Evolutionary conservation across 2,329 filamentous ascomycete genomes (phyloP), one percentile per base, ranked within the genome.

Genomic region (Hymenoscyphus scutula): DNA sequence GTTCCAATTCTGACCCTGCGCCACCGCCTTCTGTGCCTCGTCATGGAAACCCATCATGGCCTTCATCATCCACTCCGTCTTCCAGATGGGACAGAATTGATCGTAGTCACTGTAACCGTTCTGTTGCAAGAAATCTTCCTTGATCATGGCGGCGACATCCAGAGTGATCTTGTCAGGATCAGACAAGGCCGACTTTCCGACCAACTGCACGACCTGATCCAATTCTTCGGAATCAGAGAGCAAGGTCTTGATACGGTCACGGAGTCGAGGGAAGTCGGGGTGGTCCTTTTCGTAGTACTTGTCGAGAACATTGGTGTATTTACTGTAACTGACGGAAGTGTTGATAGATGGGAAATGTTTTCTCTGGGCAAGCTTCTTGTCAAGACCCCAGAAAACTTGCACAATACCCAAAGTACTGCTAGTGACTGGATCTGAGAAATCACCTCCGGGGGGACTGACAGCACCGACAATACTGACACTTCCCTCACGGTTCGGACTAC

Each of bases 31-130:
- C 77, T 98, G 94, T 27, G 92, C 89, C 82, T 99, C 95, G 73
- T 99, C 96, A 76, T 97, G 92, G 85, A 94, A 99, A 63, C 89
- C 91, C 83, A 99, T 91, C 88, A 99, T 98, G 68, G 92, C 89
- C 85, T 96, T 97, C 95, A 99, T 99, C 95, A 99, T 98, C 89
- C 95, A 99, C 77, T 96, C 90, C 0, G 95, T 99, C 89, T 99
- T 99, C 95, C 95, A 99, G 74, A 99, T 85, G 57, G 95, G 95
- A 76, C 95, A 99, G 87, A 96, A 99, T 80, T 98, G 93, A 76
- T 99, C 95, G 76, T 99, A 98, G 78, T 98, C 92, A 70, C 90
- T 95, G 86, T 99, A 99, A 67, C 95, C 95, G 80, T 99, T 99
- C 78, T 99, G 95, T 80, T 99, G 95, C 75, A 99, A 77, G 81